These are phyloP conservation scores for Trichomonas vaginalis DNA, from an alignment of 208 protist genomes.

Conservation along the genomic window DNA sequence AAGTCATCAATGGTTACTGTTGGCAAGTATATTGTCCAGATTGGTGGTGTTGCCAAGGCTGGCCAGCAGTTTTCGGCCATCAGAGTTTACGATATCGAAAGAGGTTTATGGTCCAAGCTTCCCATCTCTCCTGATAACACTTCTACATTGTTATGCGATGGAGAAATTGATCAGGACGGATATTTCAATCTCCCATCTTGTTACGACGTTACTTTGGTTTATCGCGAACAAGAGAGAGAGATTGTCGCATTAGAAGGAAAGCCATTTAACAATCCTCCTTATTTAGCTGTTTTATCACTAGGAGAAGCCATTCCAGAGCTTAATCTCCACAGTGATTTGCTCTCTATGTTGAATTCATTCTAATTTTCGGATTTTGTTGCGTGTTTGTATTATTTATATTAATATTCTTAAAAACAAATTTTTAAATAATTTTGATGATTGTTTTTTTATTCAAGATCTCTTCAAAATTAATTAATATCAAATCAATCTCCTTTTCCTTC, in stretches of 20 bases:
- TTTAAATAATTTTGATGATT: too few relatives aligned
- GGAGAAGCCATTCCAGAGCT: neutral
- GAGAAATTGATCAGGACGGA: neutral
- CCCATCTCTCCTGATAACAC: neutral
- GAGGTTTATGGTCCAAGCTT: neutral
- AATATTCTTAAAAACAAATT: too few relatives aligned
- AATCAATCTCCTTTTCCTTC: too few relatives aligned
- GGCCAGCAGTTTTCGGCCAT: neutral
- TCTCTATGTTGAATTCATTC: neutral
- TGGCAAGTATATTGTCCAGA: neutral
- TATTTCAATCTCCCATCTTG: neutral
- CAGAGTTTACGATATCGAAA: neutral
- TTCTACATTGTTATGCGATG: neutral
- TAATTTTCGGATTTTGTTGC: too few relatives aligned
- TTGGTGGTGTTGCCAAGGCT: neutral
- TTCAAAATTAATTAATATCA: too few relatives aligned
- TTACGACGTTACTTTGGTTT: neutral
- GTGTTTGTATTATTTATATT: too few relatives aligned
- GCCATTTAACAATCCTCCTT: neutral
- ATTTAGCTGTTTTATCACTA: neutral
- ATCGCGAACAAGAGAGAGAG: neutral
- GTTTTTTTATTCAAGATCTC: too few relatives aligned
- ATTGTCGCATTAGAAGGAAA: neutral
- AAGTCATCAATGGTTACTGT: neutral
- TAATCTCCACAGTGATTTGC: neutral